phyloP scores from a whole-genome alignment of 129 eudicot species.

The Flaveria robusta region DNA sequence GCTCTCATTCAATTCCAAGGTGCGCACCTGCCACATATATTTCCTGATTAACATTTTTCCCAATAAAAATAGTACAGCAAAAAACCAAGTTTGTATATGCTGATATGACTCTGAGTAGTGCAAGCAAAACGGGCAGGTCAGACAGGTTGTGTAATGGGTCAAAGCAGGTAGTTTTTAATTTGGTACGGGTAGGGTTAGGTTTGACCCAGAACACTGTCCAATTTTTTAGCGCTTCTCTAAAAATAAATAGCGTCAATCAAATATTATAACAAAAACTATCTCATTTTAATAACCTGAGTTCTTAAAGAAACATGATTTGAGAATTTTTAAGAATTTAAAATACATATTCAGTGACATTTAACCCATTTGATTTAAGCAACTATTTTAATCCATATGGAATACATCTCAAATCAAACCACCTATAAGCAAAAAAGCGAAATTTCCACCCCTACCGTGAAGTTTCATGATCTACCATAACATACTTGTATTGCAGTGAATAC shows the following conservation, averaged over 20 bases:
- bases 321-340: not conserved
- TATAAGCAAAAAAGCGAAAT: not conserved
- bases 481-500: not conserved
- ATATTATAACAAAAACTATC: not conserved
- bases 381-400: not conserved
- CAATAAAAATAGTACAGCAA: conserved; percentile 1
- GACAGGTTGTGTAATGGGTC: not conserved
- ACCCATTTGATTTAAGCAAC: not conserved
- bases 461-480: not conserved
- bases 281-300: not conserved
- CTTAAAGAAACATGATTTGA: not conserved
- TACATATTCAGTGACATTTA: not conserved
- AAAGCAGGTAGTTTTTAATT: not conserved
- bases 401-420: not conserved
- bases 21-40: conserved; percentile 61
- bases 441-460: not conserved
- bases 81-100: conserved; percentile 3
- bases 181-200: not conserved
- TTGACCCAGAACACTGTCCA: not conserved
- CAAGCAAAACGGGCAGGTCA: not conserved
- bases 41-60: not conserved
- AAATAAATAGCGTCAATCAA: not conserved
- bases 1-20: conserved; percentile 56
- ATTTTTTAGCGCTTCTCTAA: not conserved
- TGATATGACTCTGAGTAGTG: not conserved